Evolutionary conservation across 495 filamentous ascomycete genomes (phyloP), one percentile per base, ranked within the genome.

Genomic region (Chlorociboria aeruginascens): DNA sequence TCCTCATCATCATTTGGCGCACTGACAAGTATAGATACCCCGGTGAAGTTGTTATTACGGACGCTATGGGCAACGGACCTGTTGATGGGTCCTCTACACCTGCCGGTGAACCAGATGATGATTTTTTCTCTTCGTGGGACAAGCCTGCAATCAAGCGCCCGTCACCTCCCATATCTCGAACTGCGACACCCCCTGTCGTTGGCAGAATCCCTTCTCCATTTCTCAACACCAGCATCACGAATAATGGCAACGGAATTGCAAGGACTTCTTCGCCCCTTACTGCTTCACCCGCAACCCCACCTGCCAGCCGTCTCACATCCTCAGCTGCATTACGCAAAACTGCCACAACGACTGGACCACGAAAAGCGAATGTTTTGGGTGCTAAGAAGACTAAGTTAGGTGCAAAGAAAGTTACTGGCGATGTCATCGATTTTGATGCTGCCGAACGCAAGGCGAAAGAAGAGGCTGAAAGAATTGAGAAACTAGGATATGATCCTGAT

Each of bases 111-210:
- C 66, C 71, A 20, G 87, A 84, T 8, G 88, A 93, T 53, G 90
- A 97, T 63, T 98, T 97, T 74, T 98, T 97, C 71, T 94, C 90
- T 8, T 94, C 88, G 0, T 98, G 90, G 89, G 93, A 97, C 63
- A 95, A 95, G 66, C 92, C 92, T 3, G 77, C 88, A 3, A 95
- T 98, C 69, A 98, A 97, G 70, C 84, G 89, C 48, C 93, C 89
- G 8, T 95, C 85, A 56, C 92, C 94, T 50, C 92, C 92, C 28
- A 79, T 90, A 30, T 95, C 90, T 31, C 83, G 92, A 60, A 92
- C 87, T 32, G 81, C 81, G 32, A 97, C 92, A 4, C 87, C 87
- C 13, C 88, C 90, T 4, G 78, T 88, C 16, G 74, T 86, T 51
- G 85, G 83, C 55, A 83, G 89, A 55, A 94, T 83, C 32, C 72